Percentiles rank a stretch among this genome's conserved stretches.
Conservation (phyloP, 148 eudicot genomes). For the Vaccinium macrocarpon region DNA sequence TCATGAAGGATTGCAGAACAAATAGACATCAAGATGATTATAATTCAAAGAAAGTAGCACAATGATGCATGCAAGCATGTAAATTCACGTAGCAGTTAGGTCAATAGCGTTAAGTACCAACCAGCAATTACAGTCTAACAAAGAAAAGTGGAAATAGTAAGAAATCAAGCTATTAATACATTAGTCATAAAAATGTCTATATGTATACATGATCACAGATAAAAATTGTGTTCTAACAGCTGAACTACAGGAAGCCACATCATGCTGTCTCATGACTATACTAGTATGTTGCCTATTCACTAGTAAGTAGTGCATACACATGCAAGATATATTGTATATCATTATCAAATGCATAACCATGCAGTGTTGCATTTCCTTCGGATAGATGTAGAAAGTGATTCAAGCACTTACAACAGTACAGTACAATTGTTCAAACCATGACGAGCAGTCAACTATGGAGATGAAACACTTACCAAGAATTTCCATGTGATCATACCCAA, state of each 20-base stretch:
- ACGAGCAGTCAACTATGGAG: slow-evolving; percentile 19
- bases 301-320: not conserved
- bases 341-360: slow-evolving; percentile 2
- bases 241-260: not conserved
- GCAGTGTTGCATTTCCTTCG: not conserved
- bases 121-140: not conserved
- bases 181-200: not conserved
- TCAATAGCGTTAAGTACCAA: not conserved
- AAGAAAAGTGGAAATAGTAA: not conserved
- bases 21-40: not conserved
- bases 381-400: not conserved
- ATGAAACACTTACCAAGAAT: slow-evolving; percentile 81
- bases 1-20: not conserved
- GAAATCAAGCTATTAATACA: not conserved
- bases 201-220: not conserved
- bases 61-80: not conserved
- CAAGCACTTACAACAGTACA: not conserved
- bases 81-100: not conserved
- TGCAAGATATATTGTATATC: not conserved
- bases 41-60: not conserved
- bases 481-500: slow-evolving; percentile 98
- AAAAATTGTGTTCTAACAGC: not conserved
- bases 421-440: not conserved
- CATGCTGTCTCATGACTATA: not conserved
- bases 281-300: not conserved